Conservation (phyloP, 441 rosid species). For the Adansonia gregorii region DNA sequence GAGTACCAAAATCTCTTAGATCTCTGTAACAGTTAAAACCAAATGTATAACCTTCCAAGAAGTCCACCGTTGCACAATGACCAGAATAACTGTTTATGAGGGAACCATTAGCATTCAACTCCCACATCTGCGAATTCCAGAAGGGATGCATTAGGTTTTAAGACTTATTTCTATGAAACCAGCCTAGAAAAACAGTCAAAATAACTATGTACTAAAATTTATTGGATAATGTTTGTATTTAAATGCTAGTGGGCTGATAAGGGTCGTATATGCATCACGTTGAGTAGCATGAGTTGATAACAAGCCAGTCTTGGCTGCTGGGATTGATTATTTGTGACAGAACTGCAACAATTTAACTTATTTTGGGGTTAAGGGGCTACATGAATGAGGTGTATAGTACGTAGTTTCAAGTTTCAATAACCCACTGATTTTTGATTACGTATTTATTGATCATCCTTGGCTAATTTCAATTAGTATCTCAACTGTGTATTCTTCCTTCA, state of each 20-base stretch:
- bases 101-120: conserved; percentile 61
- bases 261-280: background rate
- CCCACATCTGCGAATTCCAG: conserved; percentile 68
- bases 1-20: background rate
- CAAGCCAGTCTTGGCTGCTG: background rate
- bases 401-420: background rate
- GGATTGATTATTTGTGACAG: background rate
- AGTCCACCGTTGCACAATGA: conserved; percentile 67
- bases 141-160: background rate
- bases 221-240: background rate
- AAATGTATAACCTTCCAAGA: conserved; percentile 48
- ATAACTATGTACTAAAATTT: background rate
- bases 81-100: conserved; percentile 76
- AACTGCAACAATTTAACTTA: no score
- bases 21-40: background rate
- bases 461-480: background rate
- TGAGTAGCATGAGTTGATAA: background rate
- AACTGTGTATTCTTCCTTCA: no score
- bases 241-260: conserved; percentile 14
- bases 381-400: no score
- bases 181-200: background rate
- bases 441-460: conserved; percentile 2
- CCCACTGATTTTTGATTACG: background rate
- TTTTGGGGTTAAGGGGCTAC: no score
- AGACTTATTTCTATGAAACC: background rate